Percentiles rank a stretch among this genome's conserved stretches.
phyloP scores from a whole-genome alignment of 2,329 filamentous ascomycete genomes.

The Berkeleyomyces basicola region DNA sequence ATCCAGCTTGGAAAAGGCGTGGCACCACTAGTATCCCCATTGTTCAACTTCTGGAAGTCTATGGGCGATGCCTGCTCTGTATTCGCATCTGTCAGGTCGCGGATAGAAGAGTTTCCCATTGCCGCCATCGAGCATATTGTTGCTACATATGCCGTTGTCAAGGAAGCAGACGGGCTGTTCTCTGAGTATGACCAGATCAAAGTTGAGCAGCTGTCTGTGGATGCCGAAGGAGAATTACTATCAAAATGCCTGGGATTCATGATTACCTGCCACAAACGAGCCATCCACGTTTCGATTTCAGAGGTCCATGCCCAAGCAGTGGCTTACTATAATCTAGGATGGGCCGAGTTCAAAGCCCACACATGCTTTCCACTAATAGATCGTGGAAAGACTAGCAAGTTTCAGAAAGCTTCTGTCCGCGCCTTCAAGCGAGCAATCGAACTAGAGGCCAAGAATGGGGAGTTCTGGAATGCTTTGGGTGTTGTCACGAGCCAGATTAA shows the following conservation, averaged over 20 bases:
- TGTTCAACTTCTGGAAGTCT: conserved; percentile 92
- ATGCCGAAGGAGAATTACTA: conserved; percentile 28
- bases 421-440: conserved; percentile 96
- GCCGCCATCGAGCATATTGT: conserved; percentile 43
- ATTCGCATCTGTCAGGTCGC: conserved; percentile 56
- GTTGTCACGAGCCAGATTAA: conserved; percentile 79
- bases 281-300: conserved; percentile 52
- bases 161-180: conserved; percentile 30
- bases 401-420: conserved; percentile 64
- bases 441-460: conserved; percentile 78
- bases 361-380: conserved; percentile 38
- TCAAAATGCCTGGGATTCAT: conserved; percentile 49
- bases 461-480: conserved; percentile 94
- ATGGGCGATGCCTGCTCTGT: conserved; percentile 76
- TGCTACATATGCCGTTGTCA: conserved; percentile 30
- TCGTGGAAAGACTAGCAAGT: conserved; percentile 43
- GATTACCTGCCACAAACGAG: conserved; percentile 76
- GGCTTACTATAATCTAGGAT: conserved; percentile 94
- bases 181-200: conserved; percentile 49
- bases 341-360: conserved; percentile 77
- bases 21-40: conserved; percentile 41
- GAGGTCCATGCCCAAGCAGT: conserved; percentile 82
- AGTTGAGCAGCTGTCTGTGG: conserved; percentile 25
- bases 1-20: conserved; percentile 51
- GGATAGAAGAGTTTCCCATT: conserved; percentile 47